Percentiles rank a stretch among this genome's conserved stretches.
phyloP scores from a whole-genome alignment of 371 early-diverging fungal genomes.

The Nosema muscidifuracis region DNA sequence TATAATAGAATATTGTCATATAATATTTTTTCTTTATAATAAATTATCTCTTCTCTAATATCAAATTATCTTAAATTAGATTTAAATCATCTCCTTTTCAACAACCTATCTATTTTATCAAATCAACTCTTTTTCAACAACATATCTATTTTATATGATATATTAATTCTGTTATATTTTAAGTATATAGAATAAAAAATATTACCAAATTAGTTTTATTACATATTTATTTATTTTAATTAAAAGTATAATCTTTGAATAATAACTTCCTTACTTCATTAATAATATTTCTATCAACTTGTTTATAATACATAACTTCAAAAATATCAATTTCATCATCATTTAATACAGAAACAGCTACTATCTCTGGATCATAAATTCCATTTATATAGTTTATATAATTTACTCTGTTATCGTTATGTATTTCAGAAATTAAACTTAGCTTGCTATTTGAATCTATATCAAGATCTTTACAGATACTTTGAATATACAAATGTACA shows the following conservation, averaged over 20 bases:
- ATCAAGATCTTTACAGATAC: slow-evolving; percentile 16
- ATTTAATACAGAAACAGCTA: slow-evolving; percentile 17
- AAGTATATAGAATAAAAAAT: too few relatives aligned
- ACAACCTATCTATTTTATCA: too few relatives aligned
- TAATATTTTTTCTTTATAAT: too few relatives aligned
- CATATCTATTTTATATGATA: too few relatives aligned
- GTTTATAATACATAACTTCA: slow-evolving; percentile 17
- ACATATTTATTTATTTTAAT: slow-evolving; percentile 7
- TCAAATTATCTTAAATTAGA: too few relatives aligned
- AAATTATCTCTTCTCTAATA: too few relatives aligned
- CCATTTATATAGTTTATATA: slow-evolving; percentile 43
- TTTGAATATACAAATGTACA: slow-evolving; percentile 26
- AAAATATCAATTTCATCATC: slow-evolving; percentile 28
- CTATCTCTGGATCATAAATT: slow-evolving; percentile 31
- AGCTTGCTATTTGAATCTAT: slow-evolving; percentile 9
- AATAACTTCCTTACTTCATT: slow-evolving; percentile 20
- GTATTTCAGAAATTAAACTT: slow-evolving; percentile 9
- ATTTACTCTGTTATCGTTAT: slow-evolving; percentile 36
- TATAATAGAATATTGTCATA: too few relatives aligned
- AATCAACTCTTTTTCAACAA: too few relatives aligned
- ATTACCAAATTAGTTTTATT: too few relatives aligned
- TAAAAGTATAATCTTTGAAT: neutral
- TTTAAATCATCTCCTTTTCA: too few relatives aligned
- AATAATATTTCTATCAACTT: slow-evolving; percentile 6
- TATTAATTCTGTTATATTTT: too few relatives aligned